phyloP scores from a whole-genome alignment of 441 rosid species.

The Raphanus hybrid region DNA sequence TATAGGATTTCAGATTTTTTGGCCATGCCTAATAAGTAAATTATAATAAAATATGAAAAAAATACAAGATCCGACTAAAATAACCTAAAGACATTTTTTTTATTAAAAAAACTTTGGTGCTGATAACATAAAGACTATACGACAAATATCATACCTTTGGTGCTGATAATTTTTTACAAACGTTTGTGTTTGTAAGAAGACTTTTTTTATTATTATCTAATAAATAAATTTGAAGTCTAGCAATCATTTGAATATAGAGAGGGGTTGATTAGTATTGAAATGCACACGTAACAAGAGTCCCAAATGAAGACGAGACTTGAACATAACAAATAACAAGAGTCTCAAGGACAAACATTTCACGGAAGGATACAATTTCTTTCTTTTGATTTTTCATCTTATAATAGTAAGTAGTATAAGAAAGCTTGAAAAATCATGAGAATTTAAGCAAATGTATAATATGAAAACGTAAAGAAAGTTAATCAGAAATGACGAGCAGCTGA shows the following conservation, averaged over 20 bases:
- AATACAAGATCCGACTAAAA: neutral
- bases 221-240: neutral
- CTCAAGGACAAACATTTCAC: conserved; percentile 7
- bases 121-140: neutral
- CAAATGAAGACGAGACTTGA: conserved; percentile 1
- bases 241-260: neutral
- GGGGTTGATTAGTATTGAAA: neutral
- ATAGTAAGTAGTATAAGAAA: conserved; percentile 10
- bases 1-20: no score
- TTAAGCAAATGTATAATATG: conserved; percentile 2
- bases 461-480: neutral
- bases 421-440: conserved; percentile 6
- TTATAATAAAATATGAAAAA: no score
- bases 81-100: no score
- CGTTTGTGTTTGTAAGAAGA: no score
- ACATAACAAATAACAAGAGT: neutral
- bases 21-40: no score
- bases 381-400: neutral
- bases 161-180: no score
- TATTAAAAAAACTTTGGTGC: no score
- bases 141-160: no score
- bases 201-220: neutral
- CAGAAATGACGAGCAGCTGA: conserved; percentile 43
- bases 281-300: neutral
- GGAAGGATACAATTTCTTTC: conserved; percentile 7